Base-by-base conservation (phyloP, 1,284 basidiomycete genomes). In the Leccinum huronense region DNA sequence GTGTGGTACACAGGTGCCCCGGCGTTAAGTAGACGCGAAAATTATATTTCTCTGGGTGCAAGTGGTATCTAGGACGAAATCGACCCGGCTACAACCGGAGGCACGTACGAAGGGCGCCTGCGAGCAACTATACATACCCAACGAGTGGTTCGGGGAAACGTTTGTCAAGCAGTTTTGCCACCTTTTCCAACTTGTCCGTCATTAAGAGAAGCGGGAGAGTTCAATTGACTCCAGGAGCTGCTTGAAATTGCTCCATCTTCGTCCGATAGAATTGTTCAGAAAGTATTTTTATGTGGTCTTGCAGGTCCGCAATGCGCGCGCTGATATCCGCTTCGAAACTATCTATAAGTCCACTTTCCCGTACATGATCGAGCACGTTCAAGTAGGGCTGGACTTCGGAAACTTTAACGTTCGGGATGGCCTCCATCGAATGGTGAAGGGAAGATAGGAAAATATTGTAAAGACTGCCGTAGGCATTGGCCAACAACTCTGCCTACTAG, bases 121-220 rank as follows among this genome's bases (percentile, higher is more conserved):
- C 8, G 56, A 33, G 58, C 57, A 53, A 54, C 14, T 48, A 48
- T 3, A 81, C 86, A 60, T 72, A 95, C 90, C 88, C 88, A 40
- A 95, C 80, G 23, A 98, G 75, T 19, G 93, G 90, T 63, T 92
- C 86, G 0, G 89, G 86, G 77, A 97, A 98, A 67, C 89, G 83
- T 76, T 93, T 94, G 76, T 95, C 91, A 38, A 95, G 80, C 36
- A 84, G 78, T 76, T 97, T 95, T 11, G 92, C 88, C 36, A 83
- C 80, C 73, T 93, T 96, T 79, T 97, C 94, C 10, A 98, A 81
- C 81, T 96, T 96, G 59, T 91, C 88, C 6, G 93, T 92, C 84
- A 97, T 86, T 33, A 91, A 79, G 57, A 97, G 79, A 34, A 95
- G 79, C 1, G 92, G 92, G 45, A 94, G 79, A 1, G 94, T 90